Conservation (phyloP, 441 rosid genomes). For the Syzygium malaccense region DNA sequence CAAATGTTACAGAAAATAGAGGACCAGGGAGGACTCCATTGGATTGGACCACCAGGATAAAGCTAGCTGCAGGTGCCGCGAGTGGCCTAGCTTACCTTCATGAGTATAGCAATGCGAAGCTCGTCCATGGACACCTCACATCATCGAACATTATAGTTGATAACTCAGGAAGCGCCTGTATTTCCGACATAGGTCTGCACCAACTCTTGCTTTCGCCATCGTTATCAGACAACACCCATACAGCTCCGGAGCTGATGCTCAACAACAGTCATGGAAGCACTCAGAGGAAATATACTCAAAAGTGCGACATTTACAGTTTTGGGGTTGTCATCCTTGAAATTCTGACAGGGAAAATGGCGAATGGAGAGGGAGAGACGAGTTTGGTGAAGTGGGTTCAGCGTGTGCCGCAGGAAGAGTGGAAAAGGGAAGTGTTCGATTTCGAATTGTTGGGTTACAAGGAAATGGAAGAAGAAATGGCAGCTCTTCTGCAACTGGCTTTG, state of each 20-base stretch:
- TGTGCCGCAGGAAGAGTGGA: constrained; percentile 21
- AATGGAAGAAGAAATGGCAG: constrained; percentile 32
- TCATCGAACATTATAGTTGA: constrained; percentile 38
- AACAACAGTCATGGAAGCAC: background rate
- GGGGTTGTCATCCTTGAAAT: constrained; percentile 41
- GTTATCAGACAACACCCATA: constrained; percentile 9
- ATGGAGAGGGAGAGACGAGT: constrained; percentile 28
- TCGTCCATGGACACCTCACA: constrained; percentile 42
- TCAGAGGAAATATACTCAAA: constrained; percentile 17
- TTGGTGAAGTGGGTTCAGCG: constrained; percentile 32
- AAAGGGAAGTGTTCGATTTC: constrained; percentile 43
- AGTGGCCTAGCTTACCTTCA: constrained; percentile 39
- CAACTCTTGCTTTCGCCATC: constrained; percentile 21
- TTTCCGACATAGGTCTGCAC: constrained; percentile 31
- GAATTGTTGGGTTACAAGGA: constrained; percentile 30
- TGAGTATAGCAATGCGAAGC: constrained; percentile 22
- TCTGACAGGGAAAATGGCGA: constrained; percentile 31
- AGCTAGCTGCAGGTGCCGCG: constrained; percentile 34
- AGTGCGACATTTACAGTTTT: constrained; percentile 35
- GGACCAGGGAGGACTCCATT: constrained; percentile 42
- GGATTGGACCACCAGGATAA: constrained; percentile 35
- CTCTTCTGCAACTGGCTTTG: constrained; percentile 34
- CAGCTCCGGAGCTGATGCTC: constrained; percentile 26
- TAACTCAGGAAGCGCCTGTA: constrained; percentile 17
- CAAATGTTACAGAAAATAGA: constrained; percentile 23